phyloP scores from a whole-genome alignment of 768 basidiomycete genomes.

The Hygrocybe punicea region DNA sequence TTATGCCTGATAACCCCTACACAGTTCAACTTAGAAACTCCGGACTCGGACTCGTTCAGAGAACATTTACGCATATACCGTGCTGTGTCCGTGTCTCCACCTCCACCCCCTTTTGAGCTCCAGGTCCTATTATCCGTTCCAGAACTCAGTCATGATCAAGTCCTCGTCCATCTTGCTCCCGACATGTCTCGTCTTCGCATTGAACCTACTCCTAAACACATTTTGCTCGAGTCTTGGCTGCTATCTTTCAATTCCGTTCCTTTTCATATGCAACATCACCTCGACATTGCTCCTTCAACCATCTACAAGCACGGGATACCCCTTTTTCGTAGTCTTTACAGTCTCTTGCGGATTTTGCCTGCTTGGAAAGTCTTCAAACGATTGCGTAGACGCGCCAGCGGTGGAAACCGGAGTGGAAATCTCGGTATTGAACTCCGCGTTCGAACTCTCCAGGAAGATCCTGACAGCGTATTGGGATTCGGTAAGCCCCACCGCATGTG shows the following conservation, averaged over 20 bases:
- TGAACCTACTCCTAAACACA: slow-evolving; percentile 63
- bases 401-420: slow-evolving; percentile 37
- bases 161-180: slow-evolving; percentile 62
- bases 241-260: slow-evolving; percentile 43
- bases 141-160: slow-evolving; percentile 65
- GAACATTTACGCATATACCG: slow-evolving; percentile 59
- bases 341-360: slow-evolving; percentile 68
- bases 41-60: slow-evolving; percentile 66
- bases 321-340: slow-evolving; percentile 74
- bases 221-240: slow-evolving; percentile 72
- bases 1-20: slow-evolving; percentile 1
- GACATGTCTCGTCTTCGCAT: slow-evolving; percentile 59
- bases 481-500: slow-evolving; percentile 22
- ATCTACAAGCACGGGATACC: slow-evolving; percentile 85
- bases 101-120: slow-evolving; percentile 54
- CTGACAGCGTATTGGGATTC: slow-evolving; percentile 31
- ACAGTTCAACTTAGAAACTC: slow-evolving; percentile 81
- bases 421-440: slow-evolving; percentile 50
- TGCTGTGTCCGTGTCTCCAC: slow-evolving; percentile 47
- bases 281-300: slow-evolving; percentile 63
- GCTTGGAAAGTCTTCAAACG: slow-evolving; percentile 71
- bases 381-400: slow-evolving; percentile 45
- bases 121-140: slow-evolving; percentile 71
- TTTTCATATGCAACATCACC: slow-evolving; percentile 19
- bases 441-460: slow-evolving; percentile 29